Percentiles rank a stretch among this genome's conserved stretches.
Conservation (phyloP, 163 green algal species). For the Scenedesmus sp. region DNA sequence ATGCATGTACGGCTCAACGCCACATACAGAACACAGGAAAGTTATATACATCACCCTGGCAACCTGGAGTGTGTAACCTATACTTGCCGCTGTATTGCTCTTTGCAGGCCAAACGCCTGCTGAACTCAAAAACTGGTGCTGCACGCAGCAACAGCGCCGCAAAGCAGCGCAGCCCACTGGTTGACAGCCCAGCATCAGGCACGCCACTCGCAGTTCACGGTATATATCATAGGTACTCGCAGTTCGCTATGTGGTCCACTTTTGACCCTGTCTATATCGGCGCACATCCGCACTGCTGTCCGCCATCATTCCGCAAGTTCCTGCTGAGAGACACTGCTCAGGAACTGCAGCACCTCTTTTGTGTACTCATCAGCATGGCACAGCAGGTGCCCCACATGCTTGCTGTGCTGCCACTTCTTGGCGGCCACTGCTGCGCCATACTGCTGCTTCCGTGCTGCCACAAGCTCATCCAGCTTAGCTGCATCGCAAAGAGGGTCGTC, state of each 20-base stretch:
- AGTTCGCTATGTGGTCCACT: background rate
- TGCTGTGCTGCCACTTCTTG: slow-evolving; percentile 12
- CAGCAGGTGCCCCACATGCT: slow-evolving; percentile 1
- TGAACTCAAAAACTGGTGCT: too few relatives aligned
- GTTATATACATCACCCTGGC: too few relatives aligned
- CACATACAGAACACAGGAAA: too few relatives aligned
- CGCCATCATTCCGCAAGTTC: background rate
- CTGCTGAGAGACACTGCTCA: background rate
- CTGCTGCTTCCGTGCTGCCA: background rate
- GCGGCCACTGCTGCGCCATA: background rate
- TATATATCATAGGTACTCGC: too few relatives aligned
- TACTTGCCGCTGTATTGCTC: too few relatives aligned
- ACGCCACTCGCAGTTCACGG: too few relatives aligned
- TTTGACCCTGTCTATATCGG: background rate
- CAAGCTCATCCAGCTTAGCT: background rate
- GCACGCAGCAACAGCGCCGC: too few relatives aligned
- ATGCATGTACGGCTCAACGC: too few relatives aligned
- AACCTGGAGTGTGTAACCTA: too few relatives aligned
- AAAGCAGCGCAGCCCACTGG: too few relatives aligned
- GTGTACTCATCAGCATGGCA: background rate
- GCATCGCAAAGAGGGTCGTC: background rate
- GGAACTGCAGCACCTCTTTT: background rate
- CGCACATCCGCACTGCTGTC: background rate
- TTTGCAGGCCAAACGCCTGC: too few relatives aligned
- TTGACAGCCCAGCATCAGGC: too few relatives aligned